These are phyloP conservation scores for Passiflora organensis DNA, from an alignment of 345 rosid species.

Conservation along the genomic window DNA sequence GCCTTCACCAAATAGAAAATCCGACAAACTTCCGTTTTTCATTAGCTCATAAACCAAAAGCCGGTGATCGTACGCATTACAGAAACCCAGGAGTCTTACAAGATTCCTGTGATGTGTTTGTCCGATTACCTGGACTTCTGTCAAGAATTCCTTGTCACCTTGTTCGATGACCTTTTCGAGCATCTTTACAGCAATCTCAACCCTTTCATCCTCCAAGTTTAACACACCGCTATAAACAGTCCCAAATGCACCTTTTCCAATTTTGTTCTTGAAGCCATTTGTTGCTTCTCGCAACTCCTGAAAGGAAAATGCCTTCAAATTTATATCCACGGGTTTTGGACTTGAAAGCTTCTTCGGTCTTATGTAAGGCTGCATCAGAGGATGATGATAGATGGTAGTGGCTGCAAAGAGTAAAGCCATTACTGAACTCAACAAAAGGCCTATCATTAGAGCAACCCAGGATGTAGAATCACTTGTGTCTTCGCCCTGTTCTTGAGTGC, in stretches of 20 bases:
- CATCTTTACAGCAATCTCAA: slow-evolving; percentile 42
- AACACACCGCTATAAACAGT: slow-evolving; percentile 35
- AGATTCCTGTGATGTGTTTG: slow-evolving; percentile 47
- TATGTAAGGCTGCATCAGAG: slow-evolving; percentile 13
- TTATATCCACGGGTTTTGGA: slow-evolving; percentile 25
- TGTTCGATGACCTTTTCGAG: slow-evolving; percentile 28
- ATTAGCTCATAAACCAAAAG: slow-evolving; percentile 43
- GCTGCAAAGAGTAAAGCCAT: slow-evolving; percentile 21
- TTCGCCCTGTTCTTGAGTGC: not conserved
- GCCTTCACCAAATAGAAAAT: slow-evolving; percentile 29
- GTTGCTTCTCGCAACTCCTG: slow-evolving; percentile 33
- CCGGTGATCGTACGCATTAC: slow-evolving; percentile 27
- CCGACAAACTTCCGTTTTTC: slow-evolving; percentile 30
- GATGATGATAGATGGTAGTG: slow-evolving; percentile 21
- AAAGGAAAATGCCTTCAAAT: slow-evolving; percentile 34
- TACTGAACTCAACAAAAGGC: slow-evolving; percentile 11
- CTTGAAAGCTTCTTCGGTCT: not conserved
- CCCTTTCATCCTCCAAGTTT: slow-evolving; percentile 13
- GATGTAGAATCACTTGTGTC: slow-evolving; percentile 12
- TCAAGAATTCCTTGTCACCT: slow-evolving; percentile 36
- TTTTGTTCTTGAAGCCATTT: slow-evolving; percentile 28
- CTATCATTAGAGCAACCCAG: slow-evolving; percentile 8
- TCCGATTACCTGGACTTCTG: slow-evolving; percentile 40
- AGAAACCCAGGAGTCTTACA: slow-evolving; percentile 39
- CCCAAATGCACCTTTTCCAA: slow-evolving; percentile 44